Evolutionary conservation across 2,329 filamentous ascomycete species (phyloP), one percentile per base, ranked within the genome.

Genomic region (Venturia nashicola): DNA sequence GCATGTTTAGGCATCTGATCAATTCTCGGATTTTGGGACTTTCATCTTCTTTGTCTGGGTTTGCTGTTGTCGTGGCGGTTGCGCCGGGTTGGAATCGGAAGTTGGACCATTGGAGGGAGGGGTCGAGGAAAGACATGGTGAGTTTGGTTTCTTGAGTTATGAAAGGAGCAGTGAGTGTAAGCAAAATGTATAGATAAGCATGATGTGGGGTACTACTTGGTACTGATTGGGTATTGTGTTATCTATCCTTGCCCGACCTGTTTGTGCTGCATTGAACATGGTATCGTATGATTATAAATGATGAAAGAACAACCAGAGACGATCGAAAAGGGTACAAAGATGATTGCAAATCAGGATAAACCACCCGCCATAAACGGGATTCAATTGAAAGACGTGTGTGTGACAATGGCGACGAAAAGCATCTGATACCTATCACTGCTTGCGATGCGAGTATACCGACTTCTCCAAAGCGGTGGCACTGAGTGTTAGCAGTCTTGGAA

Each of bases 1-100:
- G 70, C 34, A 87, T 77, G 27, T 74, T 68, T 60, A 87, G 78
- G 23, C 74, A 67, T 43, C 68, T 65, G 69, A 83, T 78, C 40
- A 79, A 71, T 20, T 67, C 64, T 63, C 72, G 69, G 60, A 78
- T 72, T 43, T 64, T 61, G 34, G 72, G 65, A 9, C 72, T 59
- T 69, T 79, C 74, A 40, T 70, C 57, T 54, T 67, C 39, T 27
- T 43, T 23, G 32, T 32, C 7, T 36, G n/a, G 68, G 66, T 6
- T 64, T 36, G 59, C 55, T 65, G 39, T 46, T 59, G 32, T 68
- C 42, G 43, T 66, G 46, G 23, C 68, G 65, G 40, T 60, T 16
- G 59, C 36, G 20, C 42, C n/a, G 44, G 59, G 55, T 39, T 23
- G 8, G 39, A 57, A 43, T 14, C 9, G 27, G 39, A 57, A 43